Percentiles rank a stretch among this genome's conserved stretches.
These are phyloP conservation scores for Monotropa hypopitys DNA, from an alignment of 179 eudicot genomes.

Conservation along the genomic window DNA sequence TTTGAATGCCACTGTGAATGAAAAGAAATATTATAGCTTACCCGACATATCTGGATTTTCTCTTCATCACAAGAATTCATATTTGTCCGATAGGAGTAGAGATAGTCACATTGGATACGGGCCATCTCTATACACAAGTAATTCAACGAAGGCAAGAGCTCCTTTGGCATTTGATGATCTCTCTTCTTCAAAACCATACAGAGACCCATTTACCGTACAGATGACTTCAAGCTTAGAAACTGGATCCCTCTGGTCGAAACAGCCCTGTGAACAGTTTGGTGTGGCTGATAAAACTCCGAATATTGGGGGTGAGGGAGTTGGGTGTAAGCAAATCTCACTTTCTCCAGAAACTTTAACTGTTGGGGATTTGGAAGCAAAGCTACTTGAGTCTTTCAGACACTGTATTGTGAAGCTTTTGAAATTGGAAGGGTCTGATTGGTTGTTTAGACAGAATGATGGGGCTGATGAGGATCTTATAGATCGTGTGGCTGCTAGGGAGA, in stretches of 20 bases:
- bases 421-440: conserved; percentile 89
- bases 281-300: conserved; percentile 40
- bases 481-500: conserved; percentile 77
- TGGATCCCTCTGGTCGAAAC: conserved; percentile 60
- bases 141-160: conserved; percentile 34
- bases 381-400: conserved; percentile 67
- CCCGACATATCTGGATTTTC: conserved; percentile 78
- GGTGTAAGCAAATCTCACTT: conserved; percentile 16
- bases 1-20: conserved; percentile 15
- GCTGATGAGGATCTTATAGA: conserved; percentile 83
- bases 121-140: conserved; percentile 27
- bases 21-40: conserved; percentile 72
- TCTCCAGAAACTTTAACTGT: conserved; percentile 33
- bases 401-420: conserved; percentile 71
- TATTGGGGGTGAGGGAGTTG: conserved; percentile 20
- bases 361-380: conserved; percentile 50
- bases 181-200: conserved; percentile 46
- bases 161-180: conserved; percentile 42
- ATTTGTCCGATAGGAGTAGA: conserved; percentile 31
- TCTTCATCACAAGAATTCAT: conserved; percentile 34
- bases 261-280: conserved; percentile 80
- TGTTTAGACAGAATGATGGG: conserved; percentile 81
- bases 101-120: conserved; percentile 35
- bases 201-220: conserved; percentile 39
- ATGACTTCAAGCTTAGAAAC: conserved; percentile 32